These are phyloP conservation scores for Kwoniella heveanensis DNA, from an alignment of 768 basidiomycete species.

Conservation along the genomic window DNA sequence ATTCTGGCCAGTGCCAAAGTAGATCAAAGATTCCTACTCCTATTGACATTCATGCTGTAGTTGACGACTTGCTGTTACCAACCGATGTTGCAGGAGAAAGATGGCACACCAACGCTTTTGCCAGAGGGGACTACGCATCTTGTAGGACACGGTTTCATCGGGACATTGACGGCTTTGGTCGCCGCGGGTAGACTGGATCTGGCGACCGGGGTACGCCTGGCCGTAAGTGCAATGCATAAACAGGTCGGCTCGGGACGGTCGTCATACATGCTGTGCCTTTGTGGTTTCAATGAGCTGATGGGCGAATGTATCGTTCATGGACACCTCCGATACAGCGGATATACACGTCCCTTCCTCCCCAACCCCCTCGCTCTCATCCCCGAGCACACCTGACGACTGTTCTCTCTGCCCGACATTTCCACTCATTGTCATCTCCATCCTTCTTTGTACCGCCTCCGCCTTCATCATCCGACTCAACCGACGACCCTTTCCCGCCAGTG, in stretches of 20 bases:
- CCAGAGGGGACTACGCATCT: slow-evolving; percentile 47
- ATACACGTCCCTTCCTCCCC: slow-evolving; percentile 41
- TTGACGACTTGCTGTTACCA: too few species aligned
- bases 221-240: too few species aligned
- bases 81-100: slow-evolving; percentile 41
- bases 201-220: slow-evolving; percentile 45
- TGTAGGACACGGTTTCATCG: slow-evolving; percentile 54
- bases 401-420: slow-evolving; percentile 49
- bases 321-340: too few species aligned
- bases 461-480: slow-evolving; percentile 3
- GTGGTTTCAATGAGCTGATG: too few species aligned
- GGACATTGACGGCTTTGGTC: slow-evolving; percentile 51
- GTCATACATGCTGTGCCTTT: too few species aligned
- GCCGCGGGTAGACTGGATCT: slow-evolving; percentile 47
- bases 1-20: slow-evolving; percentile 51
- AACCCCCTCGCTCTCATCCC: slow-evolving; percentile 18
- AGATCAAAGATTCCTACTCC: slow-evolving; percentile 1
- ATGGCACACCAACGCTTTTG: slow-evolving; percentile 28
- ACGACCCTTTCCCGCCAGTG: slow-evolving; percentile 19
- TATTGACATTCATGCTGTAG: too few species aligned
- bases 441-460: slow-evolving; percentile 29
- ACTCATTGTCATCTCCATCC: slow-evolving; percentile 43
- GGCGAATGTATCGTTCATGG: too few species aligned
- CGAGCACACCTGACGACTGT: slow-evolving; percentile 39
- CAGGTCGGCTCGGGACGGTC: too few species aligned